These are phyloP conservation scores for Amphichorda felina DNA, from an alignment of 2,329 filamentous ascomycete genomes.

Conservation along the genomic window DNA sequence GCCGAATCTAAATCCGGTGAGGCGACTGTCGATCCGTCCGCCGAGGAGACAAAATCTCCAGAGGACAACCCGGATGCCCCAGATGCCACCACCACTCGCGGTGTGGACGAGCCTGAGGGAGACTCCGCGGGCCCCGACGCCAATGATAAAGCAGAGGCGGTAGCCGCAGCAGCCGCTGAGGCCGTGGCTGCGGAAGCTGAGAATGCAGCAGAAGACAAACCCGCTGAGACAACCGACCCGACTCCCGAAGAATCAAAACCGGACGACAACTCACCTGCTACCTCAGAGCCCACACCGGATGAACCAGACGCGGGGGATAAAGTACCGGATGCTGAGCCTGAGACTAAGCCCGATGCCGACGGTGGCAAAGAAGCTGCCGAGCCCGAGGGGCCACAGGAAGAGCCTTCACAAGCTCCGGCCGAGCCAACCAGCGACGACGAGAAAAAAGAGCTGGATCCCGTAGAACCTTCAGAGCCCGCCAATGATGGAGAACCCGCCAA, in stretches of 20 bases:
- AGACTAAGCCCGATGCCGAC: constrained; percentile 1
- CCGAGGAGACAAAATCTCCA: no score
- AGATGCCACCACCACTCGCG: no score
- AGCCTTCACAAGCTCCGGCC: neutral
- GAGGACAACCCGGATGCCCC: no score
- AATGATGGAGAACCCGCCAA: neutral
- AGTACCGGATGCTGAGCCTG: neutral
- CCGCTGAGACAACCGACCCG: neutral
- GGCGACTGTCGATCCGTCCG: no score
- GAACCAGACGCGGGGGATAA: neutral
- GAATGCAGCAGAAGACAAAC: neutral
- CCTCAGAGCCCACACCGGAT: neutral
- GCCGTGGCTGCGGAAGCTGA: neutral
- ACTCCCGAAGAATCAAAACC: neutral
- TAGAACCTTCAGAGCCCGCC: neutral
- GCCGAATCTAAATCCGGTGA: neutral
- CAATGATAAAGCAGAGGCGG: neutral
- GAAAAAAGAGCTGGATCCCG: neutral
- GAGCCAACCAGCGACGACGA: neutral
- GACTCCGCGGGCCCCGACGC: neutral
- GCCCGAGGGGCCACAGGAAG: neutral
- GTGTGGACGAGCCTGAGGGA: no score
- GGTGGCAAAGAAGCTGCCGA: neutral
- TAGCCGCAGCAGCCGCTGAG: neutral
- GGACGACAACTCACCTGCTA: neutral